Conservation (phyloP, 305 asterid species). For the Fraxinus paxiana region DNA sequence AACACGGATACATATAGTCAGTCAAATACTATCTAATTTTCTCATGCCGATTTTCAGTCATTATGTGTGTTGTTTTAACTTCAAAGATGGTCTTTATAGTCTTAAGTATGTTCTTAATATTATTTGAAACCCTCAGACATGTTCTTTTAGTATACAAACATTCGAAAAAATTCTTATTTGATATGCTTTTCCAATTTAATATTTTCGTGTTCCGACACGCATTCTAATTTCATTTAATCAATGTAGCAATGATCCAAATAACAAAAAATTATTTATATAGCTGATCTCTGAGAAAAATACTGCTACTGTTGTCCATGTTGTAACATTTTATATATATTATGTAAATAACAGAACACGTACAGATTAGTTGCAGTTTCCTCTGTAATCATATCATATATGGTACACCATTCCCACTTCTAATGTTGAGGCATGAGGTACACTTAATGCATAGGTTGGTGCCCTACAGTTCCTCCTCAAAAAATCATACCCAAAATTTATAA, state of each 20-base stretch:
- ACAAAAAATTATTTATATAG: neutral
- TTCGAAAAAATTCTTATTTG: neutral
- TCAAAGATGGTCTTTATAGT: neutral
- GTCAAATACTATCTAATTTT: neutral
- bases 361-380: neutral
- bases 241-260: neutral
- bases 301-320: neutral
- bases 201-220: neutral
- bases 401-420: conserved; percentile 24
- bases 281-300: neutral
- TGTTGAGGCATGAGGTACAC: conserved; percentile 24
- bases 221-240: neutral
- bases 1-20: neutral
- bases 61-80: neutral
- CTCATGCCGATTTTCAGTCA: neutral
- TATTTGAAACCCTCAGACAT: neutral
- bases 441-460: conserved; percentile 14
- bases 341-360: neutral
- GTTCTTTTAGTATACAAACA: neutral
- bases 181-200: neutral
- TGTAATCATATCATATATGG: neutral
- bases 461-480: conserved; percentile 24
- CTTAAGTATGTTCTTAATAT: neutral
- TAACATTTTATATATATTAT: neutral
- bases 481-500: conserved; percentile 13